phyloP scores from a whole-genome alignment of 2,329 filamentous ascomycete species.

The Diaporthe citriasiana region DNA sequence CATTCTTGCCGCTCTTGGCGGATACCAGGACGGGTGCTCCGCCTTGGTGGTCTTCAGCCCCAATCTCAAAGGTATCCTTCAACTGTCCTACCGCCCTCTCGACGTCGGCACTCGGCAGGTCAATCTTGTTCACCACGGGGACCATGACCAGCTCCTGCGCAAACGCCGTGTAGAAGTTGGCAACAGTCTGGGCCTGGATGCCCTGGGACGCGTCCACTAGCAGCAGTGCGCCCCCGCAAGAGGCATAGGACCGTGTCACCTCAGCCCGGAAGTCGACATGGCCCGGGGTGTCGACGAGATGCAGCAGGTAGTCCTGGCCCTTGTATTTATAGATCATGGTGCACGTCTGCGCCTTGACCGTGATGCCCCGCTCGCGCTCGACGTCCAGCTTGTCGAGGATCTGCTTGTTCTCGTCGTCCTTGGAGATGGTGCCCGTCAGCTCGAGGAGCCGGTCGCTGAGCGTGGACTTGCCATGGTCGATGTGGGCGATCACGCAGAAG shows the following conservation, averaged over 20 bases:
- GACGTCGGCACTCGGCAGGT: conserved; percentile 91
- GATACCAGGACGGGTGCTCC: conserved; percentile 75
- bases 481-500: conserved; percentile 98
- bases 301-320: conserved; percentile 90
- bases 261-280: conserved; percentile 98
- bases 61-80: conserved; percentile 87
- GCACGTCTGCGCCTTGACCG: conserved; percentile 98
- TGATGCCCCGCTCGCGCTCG: conserved; percentile 95
- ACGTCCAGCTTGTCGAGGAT: conserved; percentile 97
- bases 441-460: conserved; percentile 93
- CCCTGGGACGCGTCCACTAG: conserved; percentile 97
- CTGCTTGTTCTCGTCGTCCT: conserved; percentile 88
- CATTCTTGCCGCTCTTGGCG: conserved; percentile 93
- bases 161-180: conserved; percentile 98
- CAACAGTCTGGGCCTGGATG: conserved; percentile 96
- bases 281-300: conserved; percentile 96
- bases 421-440: conserved; percentile 91
- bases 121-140: conserved; percentile 97
- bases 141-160: conserved; percentile 88
- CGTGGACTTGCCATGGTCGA: conserved; percentile 98
- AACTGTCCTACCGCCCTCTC: conserved; percentile 89
- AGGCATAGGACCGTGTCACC: conserved; percentile 95
- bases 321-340: conserved; percentile 95
- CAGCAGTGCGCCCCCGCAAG: conserved; percentile 91
- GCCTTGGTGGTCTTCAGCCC: conserved; percentile 71